These are phyloP conservation scores for Fusarium tupiense DNA, from an alignment of 2,329 filamentous ascomycete species.

Conservation along the genomic window DNA sequence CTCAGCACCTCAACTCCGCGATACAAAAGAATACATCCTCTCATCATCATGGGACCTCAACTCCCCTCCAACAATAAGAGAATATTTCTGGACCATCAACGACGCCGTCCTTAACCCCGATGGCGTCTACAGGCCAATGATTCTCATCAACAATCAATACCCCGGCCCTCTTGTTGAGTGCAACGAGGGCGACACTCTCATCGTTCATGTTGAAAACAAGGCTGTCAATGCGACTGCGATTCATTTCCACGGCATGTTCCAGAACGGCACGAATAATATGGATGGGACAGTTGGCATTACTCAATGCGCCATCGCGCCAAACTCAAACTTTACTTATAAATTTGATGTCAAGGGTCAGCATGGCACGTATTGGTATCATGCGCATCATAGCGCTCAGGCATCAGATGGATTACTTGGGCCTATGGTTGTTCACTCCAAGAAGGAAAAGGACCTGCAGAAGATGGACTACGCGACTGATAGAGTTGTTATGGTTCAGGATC, in stretches of 20 bases:
- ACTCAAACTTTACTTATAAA: conserved; percentile 70
- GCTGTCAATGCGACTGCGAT: conserved; percentile 73
- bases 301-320: conserved; percentile 73
- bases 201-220: conserved; percentile 75
- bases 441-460: conserved; percentile 47
- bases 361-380: conserved; percentile 70
- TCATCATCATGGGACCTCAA: conserved; percentile 64
- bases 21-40: conserved; percentile 64
- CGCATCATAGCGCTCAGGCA: conserved; percentile 71
- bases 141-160: conserved; percentile 79
- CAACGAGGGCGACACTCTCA: conserved; percentile 76
- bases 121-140: conserved; percentile 65
- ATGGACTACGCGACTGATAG: conserved; percentile 58
- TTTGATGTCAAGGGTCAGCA: conserved; percentile 68
- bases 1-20: conserved; percentile 40
- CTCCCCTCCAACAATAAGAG: conserved; percentile 60
- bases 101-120: conserved; percentile 70
- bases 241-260: conserved; percentile 82
- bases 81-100: conserved; percentile 69
- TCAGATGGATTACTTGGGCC: conserved; percentile 76
- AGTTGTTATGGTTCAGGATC: conserved; percentile 75
- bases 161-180: conserved; percentile 78
- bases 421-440: conserved; percentile 70
- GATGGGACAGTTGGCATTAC: conserved; percentile 76
- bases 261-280: conserved; percentile 79